Evolutionary conservation across 2,329 filamentous ascomycete species (phyloP).

Genomic region (Nemania abortiva): DNA sequence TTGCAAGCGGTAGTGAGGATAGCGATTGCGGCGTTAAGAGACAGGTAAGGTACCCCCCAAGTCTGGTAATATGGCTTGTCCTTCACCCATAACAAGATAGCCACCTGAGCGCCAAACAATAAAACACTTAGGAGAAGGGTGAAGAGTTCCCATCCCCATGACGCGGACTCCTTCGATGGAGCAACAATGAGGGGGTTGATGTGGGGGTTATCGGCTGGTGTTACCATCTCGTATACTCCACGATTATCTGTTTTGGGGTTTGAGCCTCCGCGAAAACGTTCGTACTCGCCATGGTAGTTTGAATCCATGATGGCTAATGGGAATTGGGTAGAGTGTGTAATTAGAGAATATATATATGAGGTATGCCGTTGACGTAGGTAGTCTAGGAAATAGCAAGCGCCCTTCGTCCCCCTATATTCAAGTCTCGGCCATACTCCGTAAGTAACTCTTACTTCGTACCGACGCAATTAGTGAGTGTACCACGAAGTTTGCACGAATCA

Average conservation of each 20-base stretch:
- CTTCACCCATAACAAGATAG: slow-evolving; percentile 22
- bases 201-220: background rate
- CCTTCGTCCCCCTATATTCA: too few relatives aligned
- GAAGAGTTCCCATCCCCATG: slow-evolving; percentile 25
- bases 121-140: slow-evolving; percentile 24
- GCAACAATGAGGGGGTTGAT: background rate
- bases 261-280: background rate
- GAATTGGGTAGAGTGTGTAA: too few relatives aligned
- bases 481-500: too few relatives aligned
- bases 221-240: slow-evolving; percentile 16
- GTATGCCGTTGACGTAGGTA: too few relatives aligned
- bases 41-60: slow-evolving; percentile 24
- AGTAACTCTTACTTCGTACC: too few relatives aligned
- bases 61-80: slow-evolving; percentile 31
- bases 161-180: slow-evolving; percentile 13
- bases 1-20: slow-evolving; percentile 33
- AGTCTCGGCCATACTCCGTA: too few relatives aligned
- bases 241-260: background rate
- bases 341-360: too few relatives aligned
- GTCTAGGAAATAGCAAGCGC: too few relatives aligned
- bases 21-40: slow-evolving; percentile 28
- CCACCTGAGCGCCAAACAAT: slow-evolving; percentile 28
- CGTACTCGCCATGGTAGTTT: background rate
- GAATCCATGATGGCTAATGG: background rate
- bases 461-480: too few relatives aligned